Evolutionary conservation across 495 filamentous ascomycete genomes (phyloP).

Genomic region (Penicillium antarcticum): DNA sequence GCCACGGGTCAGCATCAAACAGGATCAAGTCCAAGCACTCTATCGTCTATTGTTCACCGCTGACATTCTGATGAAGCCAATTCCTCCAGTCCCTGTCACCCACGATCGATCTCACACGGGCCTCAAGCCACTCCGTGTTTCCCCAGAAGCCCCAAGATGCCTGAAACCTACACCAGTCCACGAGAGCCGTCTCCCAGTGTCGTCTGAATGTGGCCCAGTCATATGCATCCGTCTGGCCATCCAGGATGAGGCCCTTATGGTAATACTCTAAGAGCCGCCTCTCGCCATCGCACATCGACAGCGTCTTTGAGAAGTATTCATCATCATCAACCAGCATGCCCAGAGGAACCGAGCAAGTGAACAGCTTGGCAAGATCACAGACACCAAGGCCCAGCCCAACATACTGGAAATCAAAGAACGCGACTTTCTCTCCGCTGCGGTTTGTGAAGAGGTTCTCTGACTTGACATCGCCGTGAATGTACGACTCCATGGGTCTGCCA

Average conservation of each 20-base stretch:
- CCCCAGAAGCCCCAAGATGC: slow-evolving; percentile 45
- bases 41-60: not conserved
- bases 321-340: slow-evolving; percentile 24
- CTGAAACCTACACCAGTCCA: slow-evolving; percentile 43
- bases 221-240: slow-evolving; percentile 13
- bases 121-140: slow-evolving; percentile 40
- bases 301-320: slow-evolving; percentile 21
- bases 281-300: slow-evolving; percentile 30
- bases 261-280: slow-evolving; percentile 27
- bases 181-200: slow-evolving; percentile 40
- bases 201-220: slow-evolving; percentile 27
- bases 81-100: slow-evolving; percentile 25
- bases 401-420: slow-evolving; percentile 43
- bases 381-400: slow-evolving; percentile 37
- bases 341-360: slow-evolving; percentile 38
- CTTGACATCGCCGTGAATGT: slow-evolving; percentile 42
- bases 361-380: slow-evolving; percentile 40
- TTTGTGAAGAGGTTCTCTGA: slow-evolving; percentile 43
- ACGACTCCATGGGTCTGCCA: slow-evolving; percentile 30
- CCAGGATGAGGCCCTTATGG: slow-evolving; percentile 13
- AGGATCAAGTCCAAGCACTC: no score
- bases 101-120: slow-evolving; percentile 35
- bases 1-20: no score
- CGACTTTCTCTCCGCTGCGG: slow-evolving; percentile 23
- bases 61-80: slow-evolving; percentile 23